These are phyloP conservation scores for Diaporthe batatas DNA, from an alignment of 2,329 filamentous ascomycete species.

Conservation along the genomic window DNA sequence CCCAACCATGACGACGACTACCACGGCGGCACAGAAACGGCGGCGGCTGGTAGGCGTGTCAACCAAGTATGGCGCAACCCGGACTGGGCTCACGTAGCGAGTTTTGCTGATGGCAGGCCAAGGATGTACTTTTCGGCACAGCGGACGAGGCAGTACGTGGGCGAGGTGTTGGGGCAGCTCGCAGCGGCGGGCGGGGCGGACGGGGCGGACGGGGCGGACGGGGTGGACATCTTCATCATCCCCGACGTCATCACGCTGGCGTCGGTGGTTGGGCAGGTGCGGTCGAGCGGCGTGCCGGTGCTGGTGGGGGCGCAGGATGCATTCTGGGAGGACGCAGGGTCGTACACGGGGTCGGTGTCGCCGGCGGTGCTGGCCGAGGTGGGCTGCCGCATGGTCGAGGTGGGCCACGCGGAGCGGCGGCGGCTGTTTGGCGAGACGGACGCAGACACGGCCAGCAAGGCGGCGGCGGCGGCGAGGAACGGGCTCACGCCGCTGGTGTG, in stretches of 20 bases:
- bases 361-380: conserved; percentile 75
- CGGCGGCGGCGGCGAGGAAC: conserved; percentile 74
- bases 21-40: conserved; percentile 52
- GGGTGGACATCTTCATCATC: conserved; percentile 80
- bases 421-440: conserved; percentile 83
- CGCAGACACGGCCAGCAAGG: conserved; percentile 75
- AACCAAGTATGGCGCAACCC: conserved; percentile 30
- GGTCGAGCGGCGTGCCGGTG: conserved; percentile 61
- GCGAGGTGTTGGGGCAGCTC: conserved; percentile 61
- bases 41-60: conserved; percentile 76
- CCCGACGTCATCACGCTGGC: conserved; percentile 81
- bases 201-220: conserved; percentile 47
- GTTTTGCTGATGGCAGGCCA: not conserved
- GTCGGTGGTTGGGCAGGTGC: conserved; percentile 63
- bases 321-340: conserved; percentile 76
- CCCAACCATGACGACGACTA: conserved; percentile 44
- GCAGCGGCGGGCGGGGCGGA: conserved; percentile 50
- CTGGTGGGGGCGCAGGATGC: conserved; percentile 82
- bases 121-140: conserved; percentile 78
- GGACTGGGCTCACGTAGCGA: not conserved
- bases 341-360: conserved; percentile 84
- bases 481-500: conserved; percentile 84
- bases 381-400: conserved; percentile 79
- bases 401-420: conserved; percentile 85
- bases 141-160: conserved; percentile 70